Base-by-base conservation (phyloP, 108 stramenopile genomes). In the Cylindrotheca closterium region DNA sequence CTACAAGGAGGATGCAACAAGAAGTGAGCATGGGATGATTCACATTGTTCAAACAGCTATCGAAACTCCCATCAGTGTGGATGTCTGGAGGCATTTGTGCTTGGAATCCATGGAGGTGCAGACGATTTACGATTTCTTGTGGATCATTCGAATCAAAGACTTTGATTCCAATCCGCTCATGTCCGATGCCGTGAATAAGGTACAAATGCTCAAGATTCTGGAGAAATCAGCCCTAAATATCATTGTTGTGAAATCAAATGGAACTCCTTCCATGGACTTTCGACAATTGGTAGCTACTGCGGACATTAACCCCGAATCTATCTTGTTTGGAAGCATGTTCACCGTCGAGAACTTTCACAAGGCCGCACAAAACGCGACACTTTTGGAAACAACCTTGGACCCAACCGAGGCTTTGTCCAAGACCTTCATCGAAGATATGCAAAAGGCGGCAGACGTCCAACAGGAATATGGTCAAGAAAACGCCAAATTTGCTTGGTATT, bases 71-170 rank as follows among this genome's bases (percentile, higher is more conserved):
- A 7, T 42, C 37, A 42, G 37, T 42, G 37, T 42, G 7, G 37
- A 42, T 42, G 37, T 42, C 37, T 42, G 37, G 37, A 7, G 37
- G 15, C 37, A 42, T 2, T 79, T 93, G 52, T 84, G 85, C 47
- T 67, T 93, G 10, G 83, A 68, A 10, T 73, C 65, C 34, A 75
- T 68, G 57, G 18, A 48, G 23, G 30, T 26, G 28, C 77, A 75
- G 56, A 62, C 70, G 2, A 51, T 74, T 8, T 68, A 68, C 32
- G 33, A 72, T 22, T 85, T 93, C 51, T 58, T 93, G 4, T 93
- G 92, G 92, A 76, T 93, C 23, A 88, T 93, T 42, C 37, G 37
- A 7, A 42, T 42, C 15, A 42, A 42, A 42, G 37, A 15, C 7
- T 42, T 42, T 42, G n/a, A n/a, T n/a, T 7, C 37, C 37, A 15